Conservation (phyloP, 2,329 filamentous ascomycete species). For the Curvularia lunata region DNA sequence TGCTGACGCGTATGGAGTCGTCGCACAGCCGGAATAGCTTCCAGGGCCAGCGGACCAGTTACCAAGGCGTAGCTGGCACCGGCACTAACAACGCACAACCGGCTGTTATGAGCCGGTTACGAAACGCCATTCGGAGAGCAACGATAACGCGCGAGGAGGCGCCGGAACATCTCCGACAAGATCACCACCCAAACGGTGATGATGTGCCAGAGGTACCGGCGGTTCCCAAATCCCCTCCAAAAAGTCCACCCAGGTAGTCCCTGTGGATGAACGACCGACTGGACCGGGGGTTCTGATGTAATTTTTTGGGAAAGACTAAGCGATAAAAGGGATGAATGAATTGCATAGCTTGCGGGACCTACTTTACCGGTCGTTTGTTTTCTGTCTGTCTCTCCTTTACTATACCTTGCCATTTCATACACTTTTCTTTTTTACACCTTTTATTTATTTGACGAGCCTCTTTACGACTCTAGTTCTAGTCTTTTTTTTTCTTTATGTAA, state of each 20-base stretch:
- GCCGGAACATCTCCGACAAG: constrained; percentile 28
- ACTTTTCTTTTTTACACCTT: neutral
- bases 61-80: constrained; percentile 16
- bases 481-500: neutral
- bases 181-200: constrained; percentile 7
- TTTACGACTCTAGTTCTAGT: neutral
- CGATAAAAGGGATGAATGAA: constrained; percentile 7
- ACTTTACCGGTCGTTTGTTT: constrained; percentile 1
- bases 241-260: constrained; percentile 23
- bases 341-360: constrained; percentile 4
- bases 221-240: constrained; percentile 26
- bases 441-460: neutral
- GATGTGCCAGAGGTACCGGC: constrained; percentile 30
- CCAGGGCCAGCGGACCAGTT: constrained; percentile 21
- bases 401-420: neutral
- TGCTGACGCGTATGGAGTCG: constrained; percentile 84
- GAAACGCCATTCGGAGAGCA: constrained; percentile 41
- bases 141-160: constrained; percentile 44
- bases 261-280: neutral
- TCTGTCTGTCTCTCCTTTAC: constrained; percentile 2
- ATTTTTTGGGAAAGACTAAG: neutral
- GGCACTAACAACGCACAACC: constrained; percentile 16
- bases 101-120: constrained; percentile 36
- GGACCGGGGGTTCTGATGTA: neutral
- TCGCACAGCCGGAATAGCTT: constrained; percentile 44